These are phyloP conservation scores for Solanum chacoense DNA, from an alignment of 305 asterid genomes.

Conservation along the genomic window DNA sequence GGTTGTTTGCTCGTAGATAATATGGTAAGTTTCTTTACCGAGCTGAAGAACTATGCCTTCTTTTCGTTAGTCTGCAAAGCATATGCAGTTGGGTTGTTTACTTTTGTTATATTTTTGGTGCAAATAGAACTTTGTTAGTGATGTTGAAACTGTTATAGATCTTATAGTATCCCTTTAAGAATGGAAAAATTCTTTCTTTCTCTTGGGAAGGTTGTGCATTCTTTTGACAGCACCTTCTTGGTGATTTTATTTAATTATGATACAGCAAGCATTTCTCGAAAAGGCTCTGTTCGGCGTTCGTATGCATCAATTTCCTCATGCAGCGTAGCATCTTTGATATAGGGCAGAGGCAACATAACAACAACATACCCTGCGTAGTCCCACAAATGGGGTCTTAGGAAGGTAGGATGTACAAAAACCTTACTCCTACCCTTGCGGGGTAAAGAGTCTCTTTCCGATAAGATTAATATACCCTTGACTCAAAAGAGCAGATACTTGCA, in stretches of 20 bases:
- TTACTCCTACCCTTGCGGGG: not conserved
- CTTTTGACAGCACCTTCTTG: not conserved
- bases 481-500: not conserved
- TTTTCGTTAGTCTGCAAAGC: not conserved
- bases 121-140: not conserved
- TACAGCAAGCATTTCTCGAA: not conserved
- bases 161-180: not conserved
- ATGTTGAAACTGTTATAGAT: not conserved
- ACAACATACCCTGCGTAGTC: not conserved
- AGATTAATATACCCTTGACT: not conserved
- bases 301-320: not conserved
- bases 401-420: not conserved
- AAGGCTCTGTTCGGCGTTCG: not conserved
- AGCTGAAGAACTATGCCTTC: not conserved
- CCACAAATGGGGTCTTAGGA: not conserved
- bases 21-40: conserved; percentile 11
- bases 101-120: not conserved
- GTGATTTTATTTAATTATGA: not conserved
- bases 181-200: not conserved
- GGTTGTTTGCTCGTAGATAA: conserved; percentile 41
- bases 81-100: not conserved
- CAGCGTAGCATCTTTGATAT: not conserved
- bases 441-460: not conserved
- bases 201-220: not conserved
- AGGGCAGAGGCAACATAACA: not conserved